A percentile compares a stretch with the other conserved stretches of the same genome.
These are phyloP conservation scores for Pseudogymnoascus verrucosus DNA, from an alignment of 2,329 filamentous ascomycete genomes.

Conservation along the genomic window DNA sequence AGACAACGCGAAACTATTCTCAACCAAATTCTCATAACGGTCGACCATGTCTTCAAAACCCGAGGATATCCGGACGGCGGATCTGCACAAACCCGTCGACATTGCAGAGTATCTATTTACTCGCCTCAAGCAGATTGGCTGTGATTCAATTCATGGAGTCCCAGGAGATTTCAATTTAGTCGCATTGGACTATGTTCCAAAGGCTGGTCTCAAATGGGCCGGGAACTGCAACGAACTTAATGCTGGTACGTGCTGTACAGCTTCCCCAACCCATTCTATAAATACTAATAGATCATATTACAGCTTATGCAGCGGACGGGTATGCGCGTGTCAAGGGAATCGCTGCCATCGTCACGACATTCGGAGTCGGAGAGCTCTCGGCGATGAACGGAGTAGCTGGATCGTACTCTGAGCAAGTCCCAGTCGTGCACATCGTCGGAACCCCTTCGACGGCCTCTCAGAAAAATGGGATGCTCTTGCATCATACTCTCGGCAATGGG, in stretches of 20 bases:
- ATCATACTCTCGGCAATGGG: conserved; percentile 68
- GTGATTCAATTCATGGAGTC: conserved; percentile 59
- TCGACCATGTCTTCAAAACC: conserved; percentile 22
- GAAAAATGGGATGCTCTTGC: conserved; percentile 41
- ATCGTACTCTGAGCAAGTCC: conserved; percentile 65
- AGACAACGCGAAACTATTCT: not conserved
- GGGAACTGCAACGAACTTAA: conserved; percentile 68
- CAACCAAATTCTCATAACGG: not conserved
- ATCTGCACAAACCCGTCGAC: conserved; percentile 39
- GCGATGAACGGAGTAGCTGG: conserved; percentile 67
- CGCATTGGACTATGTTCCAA: conserved; percentile 57
- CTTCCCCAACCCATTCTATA: not conserved
- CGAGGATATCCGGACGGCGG: conserved; percentile 33
- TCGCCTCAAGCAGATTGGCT: conserved; percentile 54
- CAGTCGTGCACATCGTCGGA: conserved; percentile 58
- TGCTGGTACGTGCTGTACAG: conserved; percentile 44
- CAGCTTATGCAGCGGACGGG: conserved; percentile 71
- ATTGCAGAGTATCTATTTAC: conserved; percentile 62
- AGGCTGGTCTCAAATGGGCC: conserved; percentile 54
- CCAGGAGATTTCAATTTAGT: conserved; percentile 68
- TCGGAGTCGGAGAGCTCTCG: conserved; percentile 68
- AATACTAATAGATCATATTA: not conserved
- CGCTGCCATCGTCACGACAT: conserved; percentile 63
- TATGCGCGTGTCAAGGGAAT: conserved; percentile 68
- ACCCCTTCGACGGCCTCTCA: conserved; percentile 41